Evolutionary conservation across 805 yeast genomes (phyloP), one percentile per base, ranked within the genome.

Genomic region (Lachancea waltii): DNA sequence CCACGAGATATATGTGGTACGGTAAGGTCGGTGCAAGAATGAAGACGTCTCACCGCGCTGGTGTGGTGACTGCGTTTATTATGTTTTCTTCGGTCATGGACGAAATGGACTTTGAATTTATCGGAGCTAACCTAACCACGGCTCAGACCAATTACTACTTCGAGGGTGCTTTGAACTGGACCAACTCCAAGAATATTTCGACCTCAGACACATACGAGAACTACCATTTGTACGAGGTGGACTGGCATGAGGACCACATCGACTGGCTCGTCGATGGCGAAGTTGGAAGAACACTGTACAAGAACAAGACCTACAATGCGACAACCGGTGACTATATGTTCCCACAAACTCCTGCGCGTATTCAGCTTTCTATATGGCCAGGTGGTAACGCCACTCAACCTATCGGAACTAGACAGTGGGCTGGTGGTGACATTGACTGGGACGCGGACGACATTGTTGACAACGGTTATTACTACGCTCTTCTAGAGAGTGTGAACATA

Each of bases 341-440:
- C 61, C 90, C 90, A 18, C 85, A 80, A 60, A 81, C 90, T 1
- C 90, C 90, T 8, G 64, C 85, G 36, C 68, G 81, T 53, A 64
- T 87, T 33, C 85, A 82, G 56, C 60, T 81, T 36, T 82, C 89
- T 3, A 56, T 82, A 41, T 82, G 90, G 90, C 86, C 90, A 2
- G 89, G 75, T 65, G 89, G 87, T 60, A 69, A 63, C 44, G 45
- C 71, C 7, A 51, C 67, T 21, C 72, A 70, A 51, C 74, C 72
- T 16, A 46, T 52, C 19, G 89, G 89, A 68, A 81, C 87, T 10
- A 68, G 74, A 44, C 81, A 70, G 41, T 87, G 89, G 89, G 84
- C 95, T 25, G 95, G 95, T 64, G 97, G 97, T 64, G 67, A 46
- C 20, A 77, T 89, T 44, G 69, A 85, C 65, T 89, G 97, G 97